These are phyloP conservation scores for Sarocladium oryzae DNA, from an alignment of 2,329 filamentous ascomycete species.

Conservation along the genomic window DNA sequence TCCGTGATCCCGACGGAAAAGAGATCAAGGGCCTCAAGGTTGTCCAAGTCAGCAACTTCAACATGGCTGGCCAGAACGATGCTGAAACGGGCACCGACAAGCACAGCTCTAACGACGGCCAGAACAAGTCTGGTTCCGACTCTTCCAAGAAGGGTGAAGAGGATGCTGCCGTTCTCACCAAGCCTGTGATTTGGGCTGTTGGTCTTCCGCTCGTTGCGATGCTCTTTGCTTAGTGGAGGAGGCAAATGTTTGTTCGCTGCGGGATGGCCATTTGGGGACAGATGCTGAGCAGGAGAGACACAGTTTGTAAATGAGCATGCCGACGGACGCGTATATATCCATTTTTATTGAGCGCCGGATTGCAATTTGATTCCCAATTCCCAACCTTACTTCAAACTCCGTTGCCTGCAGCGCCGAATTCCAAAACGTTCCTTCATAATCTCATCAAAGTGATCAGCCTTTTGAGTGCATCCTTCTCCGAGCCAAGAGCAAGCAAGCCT, in stretches of 20 bases:
- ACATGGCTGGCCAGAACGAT: constrained; percentile 38
- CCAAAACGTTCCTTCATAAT: background rate
- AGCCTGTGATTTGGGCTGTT: constrained; percentile 26
- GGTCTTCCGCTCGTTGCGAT: constrained; percentile 27
- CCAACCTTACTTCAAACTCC: background rate
- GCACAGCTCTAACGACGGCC: constrained; percentile 15
- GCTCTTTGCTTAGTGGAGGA: constrained; percentile 19
- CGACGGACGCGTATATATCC: constrained; percentile 6
- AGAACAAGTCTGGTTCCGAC: constrained; percentile 4
- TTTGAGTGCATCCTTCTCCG: too few relatives aligned
- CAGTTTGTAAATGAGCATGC: constrained; percentile 2
- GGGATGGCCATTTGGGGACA: background rate
- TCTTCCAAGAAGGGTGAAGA: constrained; percentile 17
- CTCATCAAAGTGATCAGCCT: too few relatives aligned
- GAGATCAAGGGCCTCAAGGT: constrained; percentile 40
- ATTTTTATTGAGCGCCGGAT: constrained; percentile 8
- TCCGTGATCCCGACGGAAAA: constrained; percentile 35
- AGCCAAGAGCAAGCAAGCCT: too few relatives aligned
- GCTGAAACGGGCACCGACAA: constrained; percentile 23
- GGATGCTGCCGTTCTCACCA: constrained; percentile 21
- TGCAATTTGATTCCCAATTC: constrained; percentile 7
- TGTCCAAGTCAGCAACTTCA: constrained; percentile 36
- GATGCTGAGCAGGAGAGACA: background rate
- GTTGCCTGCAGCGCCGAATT: background rate
- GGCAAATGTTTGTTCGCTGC: background rate